Conservation (phyloP, 2,329 filamentous ascomycete species). For the Ophiostoma novo-ulmi region DNA sequence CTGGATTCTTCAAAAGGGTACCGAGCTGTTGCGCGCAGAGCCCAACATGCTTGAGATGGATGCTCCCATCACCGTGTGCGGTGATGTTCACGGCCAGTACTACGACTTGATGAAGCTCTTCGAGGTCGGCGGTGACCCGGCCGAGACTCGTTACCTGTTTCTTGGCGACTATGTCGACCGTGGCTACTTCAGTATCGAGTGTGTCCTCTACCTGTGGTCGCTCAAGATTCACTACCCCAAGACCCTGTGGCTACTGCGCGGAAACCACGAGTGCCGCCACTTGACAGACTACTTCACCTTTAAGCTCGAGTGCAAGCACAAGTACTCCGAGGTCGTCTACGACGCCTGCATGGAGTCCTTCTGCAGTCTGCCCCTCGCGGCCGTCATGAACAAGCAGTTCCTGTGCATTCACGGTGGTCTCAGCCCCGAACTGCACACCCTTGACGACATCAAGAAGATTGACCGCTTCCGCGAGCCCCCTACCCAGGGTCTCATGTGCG, state of each 20-base stretch:
- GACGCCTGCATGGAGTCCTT: conserved; percentile 99
- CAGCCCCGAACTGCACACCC: conserved; percentile 89
- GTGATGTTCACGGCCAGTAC: conserved; percentile 97
- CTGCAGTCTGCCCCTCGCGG: conserved; percentile 85
- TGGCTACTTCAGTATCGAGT: conserved; percentile 99
- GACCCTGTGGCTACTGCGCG: conserved; percentile 91
- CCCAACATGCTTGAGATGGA: conserved; percentile 99
- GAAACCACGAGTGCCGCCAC: conserved; percentile 98
- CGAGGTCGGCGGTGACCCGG: conserved; percentile 92
- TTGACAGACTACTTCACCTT: conserved; percentile 99
- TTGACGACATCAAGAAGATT: conserved; percentile 92
- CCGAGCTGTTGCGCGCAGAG: conserved; percentile 80
- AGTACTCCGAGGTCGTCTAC: conserved; percentile 93
- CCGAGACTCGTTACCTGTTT: conserved; percentile 95
- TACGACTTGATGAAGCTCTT: conserved; percentile 99
- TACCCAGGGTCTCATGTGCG: conserved; percentile 97
- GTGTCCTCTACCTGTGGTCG: conserved; percentile 94
- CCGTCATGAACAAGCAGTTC: conserved; percentile 99
- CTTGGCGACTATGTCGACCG: conserved; percentile 96
- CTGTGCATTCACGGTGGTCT: conserved; percentile 95
- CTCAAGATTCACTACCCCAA: conserved; percentile 99
- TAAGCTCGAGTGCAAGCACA: conserved; percentile 99
- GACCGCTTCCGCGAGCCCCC: conserved; percentile 97
- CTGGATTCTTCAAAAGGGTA: conserved; percentile 86
- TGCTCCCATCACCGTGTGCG: conserved; percentile 96